Percentiles rank a stretch among this genome's conserved stretches.
Evolutionary conservation across 345 rosid species (phyloP).

Genomic region (Moricandia moricandioides): DNA sequence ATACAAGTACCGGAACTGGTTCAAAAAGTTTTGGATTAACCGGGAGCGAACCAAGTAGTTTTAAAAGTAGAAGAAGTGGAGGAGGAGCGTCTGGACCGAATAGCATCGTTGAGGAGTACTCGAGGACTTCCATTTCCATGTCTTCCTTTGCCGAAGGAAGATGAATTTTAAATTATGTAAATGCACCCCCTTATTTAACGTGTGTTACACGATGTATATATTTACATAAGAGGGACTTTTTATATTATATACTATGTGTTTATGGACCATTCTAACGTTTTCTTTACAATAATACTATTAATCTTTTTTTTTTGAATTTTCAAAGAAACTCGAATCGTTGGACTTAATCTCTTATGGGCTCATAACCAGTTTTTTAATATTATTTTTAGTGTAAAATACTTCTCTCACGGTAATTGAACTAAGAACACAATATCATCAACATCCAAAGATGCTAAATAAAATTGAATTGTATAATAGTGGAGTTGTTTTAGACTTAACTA

Average conservation of each 20-base stretch:
- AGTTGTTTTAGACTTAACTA: constrained; percentile 1
- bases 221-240: not conserved
- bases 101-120: constrained; percentile 63
- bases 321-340: too few species aligned
- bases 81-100: constrained; percentile 41
- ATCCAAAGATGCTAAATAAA: too few species aligned
- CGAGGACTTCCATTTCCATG: constrained; percentile 75
- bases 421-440: too few species aligned
- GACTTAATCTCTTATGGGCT: too few species aligned
- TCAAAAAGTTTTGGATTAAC: constrained; percentile 38
- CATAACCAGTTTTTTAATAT: too few species aligned
- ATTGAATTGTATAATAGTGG: not conserved
- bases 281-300: not conserved
- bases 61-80: constrained; percentile 25
- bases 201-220: not conserved
- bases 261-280: not conserved
- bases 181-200: not conserved
- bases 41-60: constrained; percentile 33
- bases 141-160: constrained; percentile 87
- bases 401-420: too few species aligned
- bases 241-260: not conserved
- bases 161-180: constrained; percentile 29
- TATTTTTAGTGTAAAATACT: too few species aligned
- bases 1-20: constrained; percentile 34
- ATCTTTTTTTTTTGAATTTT: too few species aligned